phyloP scores from a whole-genome alignment of 257 asterid species.

The Solanum gandarillasii region DNA sequence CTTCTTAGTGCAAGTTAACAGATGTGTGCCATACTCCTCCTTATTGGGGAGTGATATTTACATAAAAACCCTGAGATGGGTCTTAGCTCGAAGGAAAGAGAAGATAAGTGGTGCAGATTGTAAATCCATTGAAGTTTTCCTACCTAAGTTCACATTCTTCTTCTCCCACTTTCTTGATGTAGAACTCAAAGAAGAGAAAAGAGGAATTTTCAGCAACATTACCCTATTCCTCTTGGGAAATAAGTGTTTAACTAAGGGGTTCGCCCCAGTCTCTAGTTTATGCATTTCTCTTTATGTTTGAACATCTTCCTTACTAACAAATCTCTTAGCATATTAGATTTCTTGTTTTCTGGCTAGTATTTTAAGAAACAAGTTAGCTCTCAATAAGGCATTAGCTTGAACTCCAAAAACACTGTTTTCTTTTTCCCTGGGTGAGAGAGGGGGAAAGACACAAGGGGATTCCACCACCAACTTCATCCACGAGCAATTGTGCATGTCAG shows the following conservation, averaged over 20 bases:
- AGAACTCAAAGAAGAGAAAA: neutral
- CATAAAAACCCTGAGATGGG: neutral
- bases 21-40: neutral
- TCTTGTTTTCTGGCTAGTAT: neutral
- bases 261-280: neutral
- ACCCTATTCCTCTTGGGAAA: neutral
- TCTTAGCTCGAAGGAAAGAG: neutral
- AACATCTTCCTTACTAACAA: neutral
- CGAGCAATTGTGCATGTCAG: neutral
- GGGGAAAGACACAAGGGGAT: neutral
- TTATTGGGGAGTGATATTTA: neutral
- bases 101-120: neutral
- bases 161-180: neutral
- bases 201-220: neutral
- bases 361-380: neutral
- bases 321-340: neutral
- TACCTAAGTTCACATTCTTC: neutral
- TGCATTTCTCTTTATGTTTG: neutral
- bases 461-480: neutral
- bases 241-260: neutral
- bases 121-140: neutral
- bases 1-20: neutral
- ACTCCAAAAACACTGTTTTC: neutral
- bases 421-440: neutral
- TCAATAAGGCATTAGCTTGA: neutral